A percentile compares a stretch with the other conserved stretches of the same genome.
phyloP scores from a whole-genome alignment of 2,329 filamentous ascomycete species.

The Penicillium sp. region DNA sequence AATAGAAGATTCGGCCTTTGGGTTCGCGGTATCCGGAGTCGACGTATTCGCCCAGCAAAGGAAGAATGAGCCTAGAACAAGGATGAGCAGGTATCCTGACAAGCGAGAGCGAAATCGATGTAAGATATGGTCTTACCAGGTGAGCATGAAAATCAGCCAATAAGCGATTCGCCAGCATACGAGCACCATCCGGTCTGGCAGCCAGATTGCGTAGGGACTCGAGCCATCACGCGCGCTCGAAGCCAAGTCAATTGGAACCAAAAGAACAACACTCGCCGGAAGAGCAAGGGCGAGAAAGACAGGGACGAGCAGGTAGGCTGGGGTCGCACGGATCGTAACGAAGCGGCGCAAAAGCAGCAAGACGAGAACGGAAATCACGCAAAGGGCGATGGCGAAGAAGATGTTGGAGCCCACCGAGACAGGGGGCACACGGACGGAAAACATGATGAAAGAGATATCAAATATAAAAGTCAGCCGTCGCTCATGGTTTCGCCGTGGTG shows the following conservation, averaged over 20 bases:
- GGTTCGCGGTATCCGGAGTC: conserved; percentile 90
- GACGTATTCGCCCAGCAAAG: conserved; percentile 87
- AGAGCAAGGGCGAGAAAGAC: conserved; percentile 95
- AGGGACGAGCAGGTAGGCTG: conserved; percentile 80
- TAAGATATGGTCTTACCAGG: conserved; percentile 61
- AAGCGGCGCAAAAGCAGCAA: conserved; percentile 83
- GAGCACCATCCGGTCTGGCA: conserved; percentile 68
- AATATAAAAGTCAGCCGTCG: conserved; percentile 10
- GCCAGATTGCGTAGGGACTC: conserved; percentile 75
- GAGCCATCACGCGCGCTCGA: conserved; percentile 72
- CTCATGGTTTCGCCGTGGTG: conserved; percentile 11
- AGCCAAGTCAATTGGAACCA: conserved; percentile 93
- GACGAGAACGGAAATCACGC: conserved; percentile 68
- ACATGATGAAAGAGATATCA: conserved; percentile 20
- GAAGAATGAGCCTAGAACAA: conserved; percentile 68
- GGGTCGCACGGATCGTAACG: conserved; percentile 82
- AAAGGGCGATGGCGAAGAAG: conserved; percentile 67
- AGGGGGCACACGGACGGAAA: conserved; percentile 29
- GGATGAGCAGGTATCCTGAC: not conserved
- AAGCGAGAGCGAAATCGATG: not conserved
- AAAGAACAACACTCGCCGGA: conserved; percentile 80
- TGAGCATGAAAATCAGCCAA: conserved; percentile 92
- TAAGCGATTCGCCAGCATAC: conserved; percentile 94
- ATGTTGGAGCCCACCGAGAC: conserved; percentile 68
- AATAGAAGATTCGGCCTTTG: conserved; percentile 73